phyloP scores from a whole-genome alignment of 345 rosid species.

The Dovyalis caffra region DNA sequence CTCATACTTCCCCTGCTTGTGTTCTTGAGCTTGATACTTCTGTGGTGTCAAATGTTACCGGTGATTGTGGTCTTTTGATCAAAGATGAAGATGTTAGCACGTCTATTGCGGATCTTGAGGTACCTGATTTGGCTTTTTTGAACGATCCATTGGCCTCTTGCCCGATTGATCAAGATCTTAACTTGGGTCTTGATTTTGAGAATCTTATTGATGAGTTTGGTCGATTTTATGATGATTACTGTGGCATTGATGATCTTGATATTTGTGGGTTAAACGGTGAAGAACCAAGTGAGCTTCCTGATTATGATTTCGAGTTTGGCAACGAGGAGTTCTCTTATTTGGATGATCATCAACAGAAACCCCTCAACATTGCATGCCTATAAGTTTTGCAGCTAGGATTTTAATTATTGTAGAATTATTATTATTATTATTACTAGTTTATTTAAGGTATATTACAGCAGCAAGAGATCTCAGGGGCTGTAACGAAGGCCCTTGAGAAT shows the following conservation, averaged over 20 bases:
- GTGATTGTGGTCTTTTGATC: conserved; percentile 6
- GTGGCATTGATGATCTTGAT: conserved; percentile 52
- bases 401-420: background rate
- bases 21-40: conserved; percentile 52
- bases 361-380: conserved; percentile 54
- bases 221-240: conserved; percentile 44
- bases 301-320: conserved; percentile 55
- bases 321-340: conserved; percentile 42
- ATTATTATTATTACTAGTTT: background rate
- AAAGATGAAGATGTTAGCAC: conserved; percentile 19
- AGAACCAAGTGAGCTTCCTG: conserved; percentile 66
- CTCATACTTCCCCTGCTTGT: conserved; percentile 53
- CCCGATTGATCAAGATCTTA: conserved; percentile 33
- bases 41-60: conserved; percentile 25
- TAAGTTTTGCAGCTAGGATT: conserved; percentile 84
- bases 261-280: conserved; percentile 45
- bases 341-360: conserved; percentile 28
- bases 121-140: conserved; percentile 47
- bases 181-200: conserved; percentile 46
- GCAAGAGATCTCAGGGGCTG: conserved; percentile 20
- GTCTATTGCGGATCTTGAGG: conserved; percentile 33
- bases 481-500: conserved; percentile 20
- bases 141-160: conserved; percentile 37
- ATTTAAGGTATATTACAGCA: background rate
- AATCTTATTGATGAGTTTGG: conserved; percentile 52